phyloP scores from a whole-genome alignment of 208 protist species.

The Strigomonas culicis region DNA sequence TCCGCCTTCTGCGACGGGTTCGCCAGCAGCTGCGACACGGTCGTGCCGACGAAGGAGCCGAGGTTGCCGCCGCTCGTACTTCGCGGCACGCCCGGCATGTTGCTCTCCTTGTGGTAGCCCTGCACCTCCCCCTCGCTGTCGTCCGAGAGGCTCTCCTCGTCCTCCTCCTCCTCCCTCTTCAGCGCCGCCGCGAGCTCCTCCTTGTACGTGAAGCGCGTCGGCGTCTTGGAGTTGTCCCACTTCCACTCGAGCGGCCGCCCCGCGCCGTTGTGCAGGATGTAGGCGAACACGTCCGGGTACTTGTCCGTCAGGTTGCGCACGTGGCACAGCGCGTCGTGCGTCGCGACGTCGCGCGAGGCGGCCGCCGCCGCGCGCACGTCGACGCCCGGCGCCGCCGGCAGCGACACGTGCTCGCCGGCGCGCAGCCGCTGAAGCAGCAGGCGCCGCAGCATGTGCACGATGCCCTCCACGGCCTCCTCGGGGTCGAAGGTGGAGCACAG shows the following conservation, averaged over 20 bases:
- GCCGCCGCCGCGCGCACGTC: neutral
- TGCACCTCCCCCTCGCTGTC: constrained; percentile 16
- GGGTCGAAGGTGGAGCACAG: constrained; percentile 35
- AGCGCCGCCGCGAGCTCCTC: constrained; percentile 27
- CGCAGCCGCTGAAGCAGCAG: constrained; percentile 40
- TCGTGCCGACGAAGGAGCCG: constrained; percentile 21
- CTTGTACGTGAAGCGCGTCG: constrained; percentile 43
- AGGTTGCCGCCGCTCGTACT: neutral
- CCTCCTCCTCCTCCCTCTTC: constrained; percentile 31
- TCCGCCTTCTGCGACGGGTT: constrained; percentile 31
- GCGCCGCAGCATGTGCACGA: constrained; percentile 36
- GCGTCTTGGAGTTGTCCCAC: constrained; percentile 45
- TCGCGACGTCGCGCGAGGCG: constrained; percentile 17
- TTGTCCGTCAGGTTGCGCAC: constrained; percentile 20
- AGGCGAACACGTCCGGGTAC: constrained; percentile 36
- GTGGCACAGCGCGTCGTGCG: constrained; percentile 35
- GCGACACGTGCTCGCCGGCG: constrained; percentile 30
- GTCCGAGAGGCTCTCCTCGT: constrained; percentile 15
- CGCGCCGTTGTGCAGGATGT: constrained; percentile 28
- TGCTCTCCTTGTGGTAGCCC: constrained; percentile 10
- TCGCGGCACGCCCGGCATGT: constrained; percentile 6
- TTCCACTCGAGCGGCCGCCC: constrained; percentile 30
- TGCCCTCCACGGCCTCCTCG: constrained; percentile 32
- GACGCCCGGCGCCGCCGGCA: constrained; percentile 14
- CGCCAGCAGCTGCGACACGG: constrained; percentile 42